Percentiles rank a stretch among this genome's conserved stretches.
phyloP scores from a whole-genome alignment of 23 red algal genomes.

The Gracilariopsis chorda region DNA sequence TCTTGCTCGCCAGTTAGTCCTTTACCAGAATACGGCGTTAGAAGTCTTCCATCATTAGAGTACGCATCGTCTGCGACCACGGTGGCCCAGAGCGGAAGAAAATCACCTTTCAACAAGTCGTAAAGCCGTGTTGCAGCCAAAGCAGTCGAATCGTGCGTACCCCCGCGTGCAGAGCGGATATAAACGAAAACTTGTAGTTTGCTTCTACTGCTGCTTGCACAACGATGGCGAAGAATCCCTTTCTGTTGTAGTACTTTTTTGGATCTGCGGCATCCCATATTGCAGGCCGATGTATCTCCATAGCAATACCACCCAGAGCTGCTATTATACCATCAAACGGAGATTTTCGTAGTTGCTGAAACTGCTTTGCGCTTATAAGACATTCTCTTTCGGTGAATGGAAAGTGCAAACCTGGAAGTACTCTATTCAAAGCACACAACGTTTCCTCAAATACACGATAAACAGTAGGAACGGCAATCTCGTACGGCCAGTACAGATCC shows the following conservation, averaged over 20 bases:
- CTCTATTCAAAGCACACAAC: not conserved
- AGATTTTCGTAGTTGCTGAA: not conserved
- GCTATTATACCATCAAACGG: not conserved
- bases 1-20: not conserved
- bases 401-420: not conserved
- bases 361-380: not conserved
- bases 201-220: not conserved
- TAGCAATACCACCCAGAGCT: not conserved
- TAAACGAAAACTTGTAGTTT: slow-evolving; percentile 25
- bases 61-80: slow-evolving; percentile 27
- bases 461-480: too few species aligned
- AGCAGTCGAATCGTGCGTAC: not conserved
- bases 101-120: not conserved
- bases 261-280: not conserved
- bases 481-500: too few species aligned
- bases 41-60: not conserved
- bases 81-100: not conserved
- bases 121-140: not conserved
- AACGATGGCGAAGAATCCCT: not conserved
- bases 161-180: not conserved
- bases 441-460: too few species aligned
- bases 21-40: slow-evolving; percentile 1
- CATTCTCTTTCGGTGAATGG: not conserved
- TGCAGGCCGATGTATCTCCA: not conserved
- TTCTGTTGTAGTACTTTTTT: slow-evolving; percentile 20